phyloP scores from a whole-genome alignment of 2,329 filamentous ascomycete species.

The Neospermospora avenae region DNA sequence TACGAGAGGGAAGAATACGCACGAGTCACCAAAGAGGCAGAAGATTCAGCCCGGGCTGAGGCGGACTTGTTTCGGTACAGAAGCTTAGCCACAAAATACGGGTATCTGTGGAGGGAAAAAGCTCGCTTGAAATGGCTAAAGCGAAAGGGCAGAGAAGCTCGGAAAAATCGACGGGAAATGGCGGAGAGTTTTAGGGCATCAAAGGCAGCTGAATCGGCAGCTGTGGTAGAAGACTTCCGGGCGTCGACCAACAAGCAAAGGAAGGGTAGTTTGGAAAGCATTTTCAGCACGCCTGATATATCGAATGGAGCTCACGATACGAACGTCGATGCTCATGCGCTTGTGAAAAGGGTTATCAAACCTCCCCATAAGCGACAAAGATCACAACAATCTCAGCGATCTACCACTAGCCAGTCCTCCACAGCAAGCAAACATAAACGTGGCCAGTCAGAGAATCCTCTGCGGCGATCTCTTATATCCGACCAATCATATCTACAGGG shows the following conservation, averaged over 20 bases:
- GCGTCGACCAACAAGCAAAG: slow-evolving; percentile 25
- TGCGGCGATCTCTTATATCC: slow-evolving; percentile 31
- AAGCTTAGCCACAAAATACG: slow-evolving; percentile 32
- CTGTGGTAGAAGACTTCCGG: slow-evolving; percentile 34
- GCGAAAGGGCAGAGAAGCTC: slow-evolving; percentile 31
- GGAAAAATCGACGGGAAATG: slow-evolving; percentile 29
- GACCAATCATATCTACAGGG: slow-evolving; percentile 33
- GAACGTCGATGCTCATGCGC: slow-evolving; percentile 18
- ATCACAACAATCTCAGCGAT: slow-evolving; percentile 21
- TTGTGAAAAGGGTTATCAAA: slow-evolving; percentile 16
- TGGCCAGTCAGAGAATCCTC: slow-evolving; percentile 25
- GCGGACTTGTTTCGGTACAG: slow-evolving; percentile 30
- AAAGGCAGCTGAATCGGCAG: slow-evolving; percentile 25
- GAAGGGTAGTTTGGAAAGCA: slow-evolving; percentile 29
- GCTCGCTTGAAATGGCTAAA: slow-evolving; percentile 27
- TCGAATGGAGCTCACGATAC: slow-evolving; percentile 29
- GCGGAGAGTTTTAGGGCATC: slow-evolving; percentile 30
- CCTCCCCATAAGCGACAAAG: slow-evolving; percentile 22
- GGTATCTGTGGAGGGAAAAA: slow-evolving; percentile 29
- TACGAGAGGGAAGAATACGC: slow-evolving; percentile 24
- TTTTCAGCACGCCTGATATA: slow-evolving; percentile 27
- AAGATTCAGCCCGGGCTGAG: slow-evolving; percentile 22
- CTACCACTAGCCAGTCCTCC: slow-evolving; percentile 16
- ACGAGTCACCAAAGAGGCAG: slow-evolving; percentile 20
- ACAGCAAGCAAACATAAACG: slow-evolving; percentile 24